Evolutionary conservation across 2,329 filamentous ascomycete genomes (phyloP).

Genomic region (Purpureocillium takamizusanense): DNA sequence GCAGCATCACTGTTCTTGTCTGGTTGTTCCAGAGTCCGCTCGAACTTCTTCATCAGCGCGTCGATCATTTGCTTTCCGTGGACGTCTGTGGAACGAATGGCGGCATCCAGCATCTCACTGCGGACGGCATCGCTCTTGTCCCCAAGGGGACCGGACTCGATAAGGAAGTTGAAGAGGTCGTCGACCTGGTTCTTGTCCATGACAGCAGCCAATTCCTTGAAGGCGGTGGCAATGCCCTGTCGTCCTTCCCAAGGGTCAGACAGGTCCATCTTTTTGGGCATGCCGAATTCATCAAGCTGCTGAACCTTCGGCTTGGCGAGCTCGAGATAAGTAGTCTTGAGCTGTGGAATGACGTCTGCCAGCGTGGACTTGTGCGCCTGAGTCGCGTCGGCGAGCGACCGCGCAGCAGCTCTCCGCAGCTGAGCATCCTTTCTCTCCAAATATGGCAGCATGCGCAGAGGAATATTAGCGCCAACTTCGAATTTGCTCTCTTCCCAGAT

Average conservation of each 20-base stretch:
- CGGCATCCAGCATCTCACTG: constrained; percentile 85
- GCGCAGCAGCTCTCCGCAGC: constrained; percentile 73
- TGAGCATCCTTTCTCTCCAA: constrained; percentile 72
- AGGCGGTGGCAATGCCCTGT: constrained; percentile 80
- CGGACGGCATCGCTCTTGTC: constrained; percentile 72
- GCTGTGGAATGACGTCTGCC: constrained; percentile 48
- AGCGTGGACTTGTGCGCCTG: constrained; percentile 51
- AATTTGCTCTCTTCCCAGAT: constrained; percentile 96
- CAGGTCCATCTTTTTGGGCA: constrained; percentile 82
- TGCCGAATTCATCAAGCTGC: constrained; percentile 85
- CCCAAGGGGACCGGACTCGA: constrained; percentile 77
- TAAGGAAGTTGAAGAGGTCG: constrained; percentile 74
- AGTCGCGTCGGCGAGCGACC: constrained; percentile 69
- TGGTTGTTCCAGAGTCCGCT: constrained; percentile 75
- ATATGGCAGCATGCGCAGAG: constrained; percentile 64
- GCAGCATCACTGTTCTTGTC: constrained; percentile 73
- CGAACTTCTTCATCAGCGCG: constrained; percentile 84
- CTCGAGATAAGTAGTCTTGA: constrained; percentile 66
- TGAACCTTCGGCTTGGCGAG: constrained; percentile 76
- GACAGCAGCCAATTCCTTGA: constrained; percentile 67
- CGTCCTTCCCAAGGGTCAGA: constrained; percentile 86
- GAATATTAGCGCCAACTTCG: constrained; percentile 54
- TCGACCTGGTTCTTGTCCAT: constrained; percentile 65
- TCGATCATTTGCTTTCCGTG: constrained; percentile 80
- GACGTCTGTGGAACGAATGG: constrained; percentile 68